phyloP scores from a whole-genome alignment of 768 basidiomycete genomes.

The Macrolepiota albuminosa region DNA sequence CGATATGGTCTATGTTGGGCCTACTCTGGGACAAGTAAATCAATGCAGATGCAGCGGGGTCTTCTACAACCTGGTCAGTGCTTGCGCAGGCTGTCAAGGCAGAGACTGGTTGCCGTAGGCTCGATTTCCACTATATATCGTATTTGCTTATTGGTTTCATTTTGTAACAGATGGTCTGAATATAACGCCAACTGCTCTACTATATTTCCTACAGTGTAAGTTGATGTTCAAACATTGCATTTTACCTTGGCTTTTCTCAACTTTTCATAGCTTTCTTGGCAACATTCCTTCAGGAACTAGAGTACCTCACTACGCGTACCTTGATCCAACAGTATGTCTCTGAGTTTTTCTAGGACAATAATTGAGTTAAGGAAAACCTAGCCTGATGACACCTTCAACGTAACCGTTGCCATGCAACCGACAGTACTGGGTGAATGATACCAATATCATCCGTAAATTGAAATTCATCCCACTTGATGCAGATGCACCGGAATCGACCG shows the following conservation, averaged over 20 bases:
- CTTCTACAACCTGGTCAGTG: conserved; percentile 46
- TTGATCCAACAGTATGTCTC: conserved; percentile 33
- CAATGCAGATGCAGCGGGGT: conserved; percentile 50
- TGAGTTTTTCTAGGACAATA: not conserved
- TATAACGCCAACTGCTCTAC: conserved; percentile 45
- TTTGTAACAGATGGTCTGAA: conserved; percentile 36
- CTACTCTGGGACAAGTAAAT: conserved; percentile 27
- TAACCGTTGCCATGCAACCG: conserved; percentile 21
- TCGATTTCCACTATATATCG: not conserved
- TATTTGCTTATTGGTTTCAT: not conserved
- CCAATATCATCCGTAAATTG: not conserved
- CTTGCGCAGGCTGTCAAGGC: conserved; percentile 47
- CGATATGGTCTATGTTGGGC: conserved; percentile 33
- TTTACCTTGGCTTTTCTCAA: not conserved
- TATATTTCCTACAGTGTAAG: conserved; percentile 31
- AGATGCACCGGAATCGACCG: conserved; percentile 34
- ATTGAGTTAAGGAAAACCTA: conserved; percentile 9
- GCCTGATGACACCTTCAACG: conserved; percentile 28
- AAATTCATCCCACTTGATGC: not conserved
- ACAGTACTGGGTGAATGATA: conserved; percentile 16
- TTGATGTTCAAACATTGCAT: not conserved
- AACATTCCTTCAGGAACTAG: conserved; percentile 35
- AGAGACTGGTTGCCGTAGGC: conserved; percentile 28
- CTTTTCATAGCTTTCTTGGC: conserved; percentile 24
- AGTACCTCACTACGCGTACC: conserved; percentile 49